Percentiles rank a stretch among this genome's conserved stretches.
These are phyloP conservation scores for Salix brachista DNA, from an alignment of 345 rosid genomes.

Conservation along the genomic window DNA sequence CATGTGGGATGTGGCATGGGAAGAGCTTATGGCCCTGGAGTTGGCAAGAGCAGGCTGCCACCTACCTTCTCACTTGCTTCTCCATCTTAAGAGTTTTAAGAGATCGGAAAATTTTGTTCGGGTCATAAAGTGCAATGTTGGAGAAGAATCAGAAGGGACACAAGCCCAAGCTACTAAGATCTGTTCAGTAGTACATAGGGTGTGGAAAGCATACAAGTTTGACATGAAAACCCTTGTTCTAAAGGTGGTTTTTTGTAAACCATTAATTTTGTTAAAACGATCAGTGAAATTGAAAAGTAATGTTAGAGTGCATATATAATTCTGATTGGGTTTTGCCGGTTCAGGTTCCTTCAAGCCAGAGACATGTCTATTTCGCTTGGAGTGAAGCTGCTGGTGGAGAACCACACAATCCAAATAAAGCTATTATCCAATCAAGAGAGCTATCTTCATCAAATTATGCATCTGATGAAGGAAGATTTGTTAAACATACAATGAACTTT, in stretches of 20 bases:
- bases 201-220: slow-evolving; percentile 82
- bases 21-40: slow-evolving; percentile 88
- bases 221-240: slow-evolving; percentile 49
- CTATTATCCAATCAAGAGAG: slow-evolving; percentile 57
- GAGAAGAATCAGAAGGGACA: slow-evolving; percentile 47
- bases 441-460: slow-evolving; percentile 51
- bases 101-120: slow-evolving; percentile 86
- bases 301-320: background rate
- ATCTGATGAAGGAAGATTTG: slow-evolving; percentile 54
- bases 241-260: slow-evolving; percentile 46
- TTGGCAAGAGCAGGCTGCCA: slow-evolving; percentile 79
- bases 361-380: slow-evolving; percentile 71
- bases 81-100: slow-evolving; percentile 76
- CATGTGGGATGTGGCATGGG: slow-evolving; percentile 98
- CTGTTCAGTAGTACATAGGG: slow-evolving; percentile 69
- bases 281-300: background rate
- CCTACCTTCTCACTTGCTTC: slow-evolving; percentile 79
- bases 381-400: slow-evolving; percentile 54
- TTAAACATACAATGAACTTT: slow-evolving; percentile 72
- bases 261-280: background rate
- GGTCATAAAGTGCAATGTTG: slow-evolving; percentile 73
- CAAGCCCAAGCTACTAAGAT: slow-evolving; percentile 82
- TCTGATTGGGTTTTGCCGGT: background rate
- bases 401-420: slow-evolving; percentile 32
- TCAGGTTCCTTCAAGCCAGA: slow-evolving; percentile 95